These are phyloP conservation scores for Berberis thunbergii DNA, from an alignment of 164 flowering plant genomes.

Conservation along the genomic window DNA sequence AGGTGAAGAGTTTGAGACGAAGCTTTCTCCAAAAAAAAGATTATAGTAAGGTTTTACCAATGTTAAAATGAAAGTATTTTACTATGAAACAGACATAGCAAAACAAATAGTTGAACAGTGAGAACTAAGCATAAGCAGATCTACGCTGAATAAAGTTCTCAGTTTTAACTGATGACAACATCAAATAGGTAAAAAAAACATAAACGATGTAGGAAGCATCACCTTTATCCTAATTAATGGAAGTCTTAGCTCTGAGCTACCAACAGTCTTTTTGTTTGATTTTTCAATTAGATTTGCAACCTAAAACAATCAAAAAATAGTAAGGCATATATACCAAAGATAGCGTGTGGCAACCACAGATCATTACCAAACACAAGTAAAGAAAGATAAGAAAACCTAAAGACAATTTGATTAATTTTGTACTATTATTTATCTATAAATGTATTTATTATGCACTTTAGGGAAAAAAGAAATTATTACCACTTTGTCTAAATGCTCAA, in stretches of 20 bases:
- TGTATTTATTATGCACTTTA: too few species aligned
- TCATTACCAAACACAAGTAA: background rate
- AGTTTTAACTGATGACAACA: background rate
- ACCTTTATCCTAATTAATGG: conserved; percentile 90
- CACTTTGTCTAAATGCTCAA: conserved; percentile 88
- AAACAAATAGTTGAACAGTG: too few species aligned
- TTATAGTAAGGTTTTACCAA: too few species aligned
- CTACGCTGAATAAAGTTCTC: background rate
- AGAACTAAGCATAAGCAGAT: too few species aligned
- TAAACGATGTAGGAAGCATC: conserved; percentile 4
- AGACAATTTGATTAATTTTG: background rate
- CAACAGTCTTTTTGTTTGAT: conserved; percentile 29
- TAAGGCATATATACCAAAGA: background rate
- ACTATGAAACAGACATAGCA: too few species aligned
- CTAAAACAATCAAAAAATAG: conserved; percentile 25
- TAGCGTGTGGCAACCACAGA: background rate
- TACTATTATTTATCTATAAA: too few species aligned
- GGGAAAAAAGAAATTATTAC: conserved; percentile 21
- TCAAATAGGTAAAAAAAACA: background rate
- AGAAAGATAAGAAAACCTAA: conserved; percentile 1
- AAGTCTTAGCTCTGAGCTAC: conserved; percentile 57
- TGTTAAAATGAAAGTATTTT: too few species aligned
- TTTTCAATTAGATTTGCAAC: conserved; percentile 74
- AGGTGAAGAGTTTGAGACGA: too few species aligned
- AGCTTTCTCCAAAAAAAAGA: too few species aligned